A percentile compares a stretch with the other conserved stretches of the same genome.
Conservation (phyloP, 345 rosid genomes). For the Raphanus raphanistrum region DNA sequence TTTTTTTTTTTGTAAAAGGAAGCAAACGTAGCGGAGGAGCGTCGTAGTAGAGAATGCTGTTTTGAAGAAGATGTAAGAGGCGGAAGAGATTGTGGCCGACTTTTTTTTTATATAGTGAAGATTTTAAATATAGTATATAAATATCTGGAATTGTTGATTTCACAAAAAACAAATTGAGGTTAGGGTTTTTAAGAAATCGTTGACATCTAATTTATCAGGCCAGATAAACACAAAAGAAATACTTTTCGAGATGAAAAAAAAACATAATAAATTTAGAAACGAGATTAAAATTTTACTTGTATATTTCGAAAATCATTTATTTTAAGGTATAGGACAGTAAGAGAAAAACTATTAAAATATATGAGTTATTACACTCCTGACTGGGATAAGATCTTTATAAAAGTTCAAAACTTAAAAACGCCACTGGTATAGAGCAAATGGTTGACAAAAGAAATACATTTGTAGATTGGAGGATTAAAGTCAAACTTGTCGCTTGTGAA, state of each 20-base stretch:
- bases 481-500: constrained; percentile 5
- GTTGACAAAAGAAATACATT: neutral
- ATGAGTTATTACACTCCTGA: neutral
- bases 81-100: constrained; percentile 24
- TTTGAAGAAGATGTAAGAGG: constrained; percentile 22
- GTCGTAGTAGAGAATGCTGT: neutral
- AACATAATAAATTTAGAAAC: neutral
- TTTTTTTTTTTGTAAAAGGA: constrained; percentile 4
- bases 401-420: neutral
- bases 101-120: constrained; percentile 4
- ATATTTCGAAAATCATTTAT: neutral
- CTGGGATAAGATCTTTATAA: neutral
- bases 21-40: constrained; percentile 28
- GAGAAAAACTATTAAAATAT: neutral
- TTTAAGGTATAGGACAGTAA: neutral
- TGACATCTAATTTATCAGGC: neutral
- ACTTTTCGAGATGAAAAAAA: neutral
- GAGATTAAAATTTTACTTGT: neutral
- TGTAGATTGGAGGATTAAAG: neutral
- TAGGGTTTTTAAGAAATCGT: constrained; percentile 1
- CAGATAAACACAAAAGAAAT: neutral
- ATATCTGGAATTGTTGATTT: constrained; percentile 12
- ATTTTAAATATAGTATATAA: neutral
- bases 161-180: neutral
- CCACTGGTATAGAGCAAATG: too few species aligned